Evolutionary conservation across 148 eudicot genomes (phyloP).

Genomic region (Polygonum maritimum): DNA sequence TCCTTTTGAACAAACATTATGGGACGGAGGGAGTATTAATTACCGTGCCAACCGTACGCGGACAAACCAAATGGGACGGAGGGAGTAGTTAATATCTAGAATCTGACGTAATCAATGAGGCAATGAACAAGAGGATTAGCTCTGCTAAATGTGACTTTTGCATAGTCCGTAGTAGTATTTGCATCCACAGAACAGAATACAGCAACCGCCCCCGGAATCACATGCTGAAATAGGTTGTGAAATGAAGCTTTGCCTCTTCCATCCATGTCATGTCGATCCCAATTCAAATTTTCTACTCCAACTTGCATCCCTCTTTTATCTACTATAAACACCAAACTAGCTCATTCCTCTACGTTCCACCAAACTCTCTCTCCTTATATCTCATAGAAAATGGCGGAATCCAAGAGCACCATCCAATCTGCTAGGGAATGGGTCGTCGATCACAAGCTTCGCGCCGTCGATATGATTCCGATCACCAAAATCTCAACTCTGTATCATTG

Average conservation of each 20-base stretch:
- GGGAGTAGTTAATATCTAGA: too few relatives aligned
- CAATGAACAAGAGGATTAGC: not conserved
- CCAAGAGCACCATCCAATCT: constrained; percentile 29
- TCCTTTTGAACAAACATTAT: too few relatives aligned
- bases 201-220: not conserved
- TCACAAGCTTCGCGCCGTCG: constrained; percentile 59
- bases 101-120: not conserved
- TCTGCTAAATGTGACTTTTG: not conserved
- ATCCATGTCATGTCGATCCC: not conserved
- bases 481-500: not conserved
- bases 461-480: constrained; percentile 13
- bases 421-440: constrained; percentile 58
- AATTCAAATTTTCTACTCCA: not conserved
- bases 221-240: not conserved
- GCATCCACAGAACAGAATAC: not conserved
- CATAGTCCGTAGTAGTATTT: not conserved
- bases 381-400: constrained; percentile 31
- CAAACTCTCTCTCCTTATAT: not conserved
- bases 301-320: not conserved
- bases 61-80: too few relatives aligned
- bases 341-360: not conserved
- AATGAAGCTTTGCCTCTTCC: not conserved
- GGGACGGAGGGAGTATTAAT: too few relatives aligned
- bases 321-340: not conserved
- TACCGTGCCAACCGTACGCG: too few relatives aligned